Conservation (phyloP, 1,284 basidiomycete species). For the Apiotrichum montevideense region DNA sequence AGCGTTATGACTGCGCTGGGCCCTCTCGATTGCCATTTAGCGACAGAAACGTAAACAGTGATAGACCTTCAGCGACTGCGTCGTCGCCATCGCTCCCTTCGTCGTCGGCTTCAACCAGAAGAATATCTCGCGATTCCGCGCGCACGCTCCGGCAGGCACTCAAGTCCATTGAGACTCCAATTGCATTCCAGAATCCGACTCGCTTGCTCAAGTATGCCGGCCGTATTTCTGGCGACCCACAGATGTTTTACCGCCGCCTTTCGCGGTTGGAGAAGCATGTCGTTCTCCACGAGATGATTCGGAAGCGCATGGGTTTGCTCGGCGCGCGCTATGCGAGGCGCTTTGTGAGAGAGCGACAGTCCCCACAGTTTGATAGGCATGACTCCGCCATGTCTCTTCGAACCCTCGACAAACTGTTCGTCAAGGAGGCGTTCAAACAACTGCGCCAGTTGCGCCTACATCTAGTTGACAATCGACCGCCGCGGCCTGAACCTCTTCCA, state of each 20-base stretch:
- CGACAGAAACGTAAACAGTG: too few species aligned
- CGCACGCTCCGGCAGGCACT: neutral
- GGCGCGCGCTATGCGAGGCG: neutral
- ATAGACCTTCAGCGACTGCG: neutral
- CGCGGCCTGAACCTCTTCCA: neutral
- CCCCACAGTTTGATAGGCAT: too few species aligned
- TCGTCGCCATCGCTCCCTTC: neutral
- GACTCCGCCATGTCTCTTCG: too few species aligned
- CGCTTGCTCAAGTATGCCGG: neutral
- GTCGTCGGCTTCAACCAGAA: neutral
- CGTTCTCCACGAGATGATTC: slow-evolving; percentile 29
- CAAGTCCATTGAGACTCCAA: too few species aligned
- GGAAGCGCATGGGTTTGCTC: neutral
- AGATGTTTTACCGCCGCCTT: slow-evolving; percentile 2
- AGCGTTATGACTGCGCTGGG: too few species aligned
- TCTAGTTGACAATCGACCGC: too few species aligned
- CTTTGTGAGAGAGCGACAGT: slow-evolving; percentile 5
- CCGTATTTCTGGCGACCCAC: neutral
- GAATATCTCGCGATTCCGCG: slow-evolving; percentile 1
- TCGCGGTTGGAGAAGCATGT: slow-evolving; percentile 25
- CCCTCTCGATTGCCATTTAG: too few species aligned
- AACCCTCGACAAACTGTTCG: too few species aligned
- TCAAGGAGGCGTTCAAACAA: too few species aligned
- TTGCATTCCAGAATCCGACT: neutral
- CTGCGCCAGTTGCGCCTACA: too few species aligned